phyloP scores from a whole-genome alignment of 2,329 filamentous ascomycete species.

The Nigrospora sphaerica region DNA sequence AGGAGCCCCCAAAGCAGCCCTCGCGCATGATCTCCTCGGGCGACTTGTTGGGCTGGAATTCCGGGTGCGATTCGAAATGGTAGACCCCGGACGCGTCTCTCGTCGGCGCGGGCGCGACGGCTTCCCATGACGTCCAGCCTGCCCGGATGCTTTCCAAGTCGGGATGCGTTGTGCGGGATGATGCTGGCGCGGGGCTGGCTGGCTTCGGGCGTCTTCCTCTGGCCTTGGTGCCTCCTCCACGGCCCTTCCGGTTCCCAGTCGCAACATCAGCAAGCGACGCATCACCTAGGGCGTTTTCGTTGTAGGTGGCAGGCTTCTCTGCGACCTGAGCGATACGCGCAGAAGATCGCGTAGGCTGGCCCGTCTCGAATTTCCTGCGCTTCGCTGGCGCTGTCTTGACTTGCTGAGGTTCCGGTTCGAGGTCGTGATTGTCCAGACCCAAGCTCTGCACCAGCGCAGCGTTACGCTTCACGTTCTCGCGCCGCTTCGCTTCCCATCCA shows the following conservation, averaged over 20 bases:
- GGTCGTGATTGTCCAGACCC: slow-evolving; percentile 28
- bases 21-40: slow-evolving; percentile 43
- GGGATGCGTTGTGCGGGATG: neutral
- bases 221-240: neutral
- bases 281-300: slow-evolving; percentile 21
- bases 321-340: slow-evolving; percentile 35
- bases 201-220: neutral
- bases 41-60: slow-evolving; percentile 45
- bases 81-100: slow-evolving; percentile 33
- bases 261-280: neutral
- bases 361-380: slow-evolving; percentile 27
- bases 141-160: slow-evolving; percentile 15
- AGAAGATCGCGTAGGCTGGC: slow-evolving; percentile 33
- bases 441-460: slow-evolving; percentile 38
- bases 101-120: slow-evolving; percentile 28
- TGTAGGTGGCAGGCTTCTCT: slow-evolving; percentile 24
- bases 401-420: neutral
- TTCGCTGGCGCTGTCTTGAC: slow-evolving; percentile 23
- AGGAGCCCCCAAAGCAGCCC: slow-evolving; percentile 44
- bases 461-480: slow-evolving; percentile 41
- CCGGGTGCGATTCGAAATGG: slow-evolving; percentile 34
- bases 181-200: neutral
- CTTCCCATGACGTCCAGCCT: slow-evolving; percentile 36
- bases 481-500: slow-evolving; percentile 36
- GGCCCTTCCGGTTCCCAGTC: neutral